Percentiles rank a stretch among this genome's conserved stretches.
phyloP scores from a whole-genome alignment of 352 stramenopile genomes.

The Thalassiosira tumida region DNA sequence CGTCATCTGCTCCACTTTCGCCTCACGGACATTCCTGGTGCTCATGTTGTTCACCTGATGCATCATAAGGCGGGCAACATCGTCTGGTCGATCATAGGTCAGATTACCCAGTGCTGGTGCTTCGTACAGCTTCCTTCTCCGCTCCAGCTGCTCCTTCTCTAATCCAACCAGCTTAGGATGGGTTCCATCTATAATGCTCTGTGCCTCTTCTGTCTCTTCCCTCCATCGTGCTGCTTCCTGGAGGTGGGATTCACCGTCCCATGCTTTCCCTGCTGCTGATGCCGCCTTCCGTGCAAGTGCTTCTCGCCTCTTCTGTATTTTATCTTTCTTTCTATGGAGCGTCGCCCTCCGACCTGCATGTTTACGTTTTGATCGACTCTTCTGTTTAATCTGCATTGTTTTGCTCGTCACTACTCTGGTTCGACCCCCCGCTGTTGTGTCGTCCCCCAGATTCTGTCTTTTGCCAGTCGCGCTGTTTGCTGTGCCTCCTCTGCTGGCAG shows the following conservation, averaged over 20 bases:
- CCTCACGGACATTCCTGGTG: not conserved
- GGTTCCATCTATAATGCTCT: not conserved
- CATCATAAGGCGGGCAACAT: not conserved
- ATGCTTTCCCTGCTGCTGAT: not conserved
- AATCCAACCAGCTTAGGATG: not conserved
- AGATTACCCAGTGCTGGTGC: slow-evolving; percentile 8
- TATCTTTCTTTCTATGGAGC: not conserved
- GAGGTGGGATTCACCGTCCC: not conserved
- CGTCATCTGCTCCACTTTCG: slow-evolving; percentile 6
- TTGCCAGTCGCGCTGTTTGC: no score
- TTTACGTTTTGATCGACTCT: slow-evolving; percentile 1
- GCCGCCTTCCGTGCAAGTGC: not conserved
- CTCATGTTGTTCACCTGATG: slow-evolving; percentile 26
- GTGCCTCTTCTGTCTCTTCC: not conserved
- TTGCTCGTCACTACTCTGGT: not conserved
- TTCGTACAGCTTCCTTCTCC: not conserved
- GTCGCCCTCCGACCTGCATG: not conserved
- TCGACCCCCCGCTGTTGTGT: slow-evolving; percentile 14
- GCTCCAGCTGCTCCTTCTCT: not conserved
- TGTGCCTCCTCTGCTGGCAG: no score
- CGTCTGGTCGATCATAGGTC: not conserved
- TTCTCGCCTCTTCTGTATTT: not conserved
- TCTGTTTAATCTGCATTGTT: not conserved
- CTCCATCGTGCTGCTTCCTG: not conserved
- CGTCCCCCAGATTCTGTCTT: not conserved